Conservation (phyloP, 345 rosid genomes). For the Melaleuca quinquenervia region DNA sequence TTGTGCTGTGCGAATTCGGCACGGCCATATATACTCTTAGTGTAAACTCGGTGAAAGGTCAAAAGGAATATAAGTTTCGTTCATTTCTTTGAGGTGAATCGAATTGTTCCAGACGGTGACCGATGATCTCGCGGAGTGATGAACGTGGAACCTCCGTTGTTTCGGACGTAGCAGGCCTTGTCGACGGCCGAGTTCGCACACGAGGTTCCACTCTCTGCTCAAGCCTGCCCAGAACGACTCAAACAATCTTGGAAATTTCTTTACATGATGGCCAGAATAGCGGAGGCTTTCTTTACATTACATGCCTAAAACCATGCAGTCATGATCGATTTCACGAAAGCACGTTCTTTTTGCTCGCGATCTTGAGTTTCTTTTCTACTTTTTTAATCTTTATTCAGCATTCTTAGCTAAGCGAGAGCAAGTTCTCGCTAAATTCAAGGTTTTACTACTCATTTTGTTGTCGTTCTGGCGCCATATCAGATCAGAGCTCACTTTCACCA, state of each 20-base stretch:
- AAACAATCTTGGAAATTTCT: not conserved
- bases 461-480: not conserved
- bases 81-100: not conserved
- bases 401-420: not conserved
- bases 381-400: not conserved
- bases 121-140: not conserved
- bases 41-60: not conserved
- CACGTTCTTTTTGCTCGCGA: not conserved
- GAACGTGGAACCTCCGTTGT: not conserved
- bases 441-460: not conserved
- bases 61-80: not conserved
- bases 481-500: not conserved
- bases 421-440: not conserved
- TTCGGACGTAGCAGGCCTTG: not conserved
- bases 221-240: not conserved
- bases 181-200: not conserved
- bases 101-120: not conserved
- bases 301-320: not conserved
- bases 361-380: not conserved
- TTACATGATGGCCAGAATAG: not conserved
- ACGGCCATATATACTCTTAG: not conserved
- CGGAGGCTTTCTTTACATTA: not conserved
- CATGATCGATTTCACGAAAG: not conserved
- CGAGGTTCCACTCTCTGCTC: not conserved
- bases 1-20: not conserved